Conservation (phyloP, 2,329 filamentous ascomycete species). For the Trichoderma lentiforme region DNA sequence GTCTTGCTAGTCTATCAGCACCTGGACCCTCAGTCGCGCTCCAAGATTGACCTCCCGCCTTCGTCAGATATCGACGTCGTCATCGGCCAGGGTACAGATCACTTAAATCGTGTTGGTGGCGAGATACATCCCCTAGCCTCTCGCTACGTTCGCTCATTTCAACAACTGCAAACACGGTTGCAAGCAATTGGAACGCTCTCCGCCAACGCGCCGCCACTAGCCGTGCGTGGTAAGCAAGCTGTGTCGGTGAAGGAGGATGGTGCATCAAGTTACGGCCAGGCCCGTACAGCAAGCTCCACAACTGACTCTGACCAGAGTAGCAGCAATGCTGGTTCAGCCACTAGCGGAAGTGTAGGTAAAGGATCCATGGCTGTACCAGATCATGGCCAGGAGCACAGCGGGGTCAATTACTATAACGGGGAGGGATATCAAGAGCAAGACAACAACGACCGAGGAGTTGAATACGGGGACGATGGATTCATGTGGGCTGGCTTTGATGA, state of each 20-base stretch:
- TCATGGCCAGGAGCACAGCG: neutral
- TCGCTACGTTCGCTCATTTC: conserved; percentile 6
- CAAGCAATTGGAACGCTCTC: conserved; percentile 5
- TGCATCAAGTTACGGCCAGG: neutral
- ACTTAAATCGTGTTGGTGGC: neutral
- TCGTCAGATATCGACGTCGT: neutral
- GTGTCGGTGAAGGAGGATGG: neutral
- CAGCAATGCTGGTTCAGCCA: neutral
- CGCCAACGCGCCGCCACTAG: neutral
- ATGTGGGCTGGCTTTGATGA: conserved; percentile 15
- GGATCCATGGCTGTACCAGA: neutral
- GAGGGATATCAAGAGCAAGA: neutral
- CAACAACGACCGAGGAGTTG: neutral
- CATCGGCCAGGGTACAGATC: neutral
- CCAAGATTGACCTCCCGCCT: neutral
- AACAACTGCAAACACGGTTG: neutral
- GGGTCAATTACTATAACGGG: neutral
- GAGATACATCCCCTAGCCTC: conserved; percentile 7
- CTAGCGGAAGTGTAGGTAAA: neutral
- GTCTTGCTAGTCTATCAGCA: conserved; percentile 5
- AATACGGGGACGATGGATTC: conserved; percentile 8
- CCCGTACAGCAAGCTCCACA: neutral
- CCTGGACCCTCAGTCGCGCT: neutral
- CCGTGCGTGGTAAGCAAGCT: neutral
- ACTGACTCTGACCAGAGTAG: neutral